Conservation (phyloP, 1,139 yeast genomes). For the Yarrowia galli region DNA sequence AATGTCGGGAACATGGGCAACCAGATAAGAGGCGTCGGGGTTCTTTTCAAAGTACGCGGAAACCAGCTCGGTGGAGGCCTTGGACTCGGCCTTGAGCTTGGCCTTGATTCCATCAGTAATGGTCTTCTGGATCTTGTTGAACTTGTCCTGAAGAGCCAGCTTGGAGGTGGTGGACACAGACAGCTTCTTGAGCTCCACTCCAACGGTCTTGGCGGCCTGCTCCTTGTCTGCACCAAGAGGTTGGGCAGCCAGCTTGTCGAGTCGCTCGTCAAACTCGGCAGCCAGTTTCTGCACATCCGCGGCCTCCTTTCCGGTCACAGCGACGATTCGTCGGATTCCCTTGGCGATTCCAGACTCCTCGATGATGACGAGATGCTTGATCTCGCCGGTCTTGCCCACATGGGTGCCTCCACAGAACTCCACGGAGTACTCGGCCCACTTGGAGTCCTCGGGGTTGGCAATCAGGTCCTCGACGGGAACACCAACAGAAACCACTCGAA, state of each 20-base stretch:
- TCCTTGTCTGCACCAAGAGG: constrained; percentile 82
- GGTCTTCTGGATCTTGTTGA: constrained; percentile 79
- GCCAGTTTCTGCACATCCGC: constrained; percentile 88
- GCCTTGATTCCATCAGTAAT: constrained; percentile 87
- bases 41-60: constrained; percentile 67
- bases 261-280: constrained; percentile 66
- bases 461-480: constrained; percentile 83
- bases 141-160: constrained; percentile 74
- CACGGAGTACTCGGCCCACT: constrained; percentile 80
- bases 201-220: constrained; percentile 77
- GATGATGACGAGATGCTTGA: constrained; percentile 83
- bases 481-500: constrained; percentile 96
- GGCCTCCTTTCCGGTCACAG: constrained; percentile 92
- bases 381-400: constrained; percentile 89
- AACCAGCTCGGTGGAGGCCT: constrained; percentile 82
- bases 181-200: constrained; percentile 82
- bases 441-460: constrained; percentile 67
- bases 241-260: constrained; percentile 63
- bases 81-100: constrained; percentile 85
- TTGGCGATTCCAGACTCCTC: constrained; percentile 99
- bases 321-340: constrained; percentile 97
- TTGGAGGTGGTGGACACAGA: constrained; percentile 83
- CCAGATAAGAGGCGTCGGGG: constrained; percentile 61
- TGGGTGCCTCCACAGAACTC: constrained; percentile 99
- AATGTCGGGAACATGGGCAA: constrained; percentile 68